Conservation (phyloP, 805 yeast genomes). For the Osmozyma mogii region DNA sequence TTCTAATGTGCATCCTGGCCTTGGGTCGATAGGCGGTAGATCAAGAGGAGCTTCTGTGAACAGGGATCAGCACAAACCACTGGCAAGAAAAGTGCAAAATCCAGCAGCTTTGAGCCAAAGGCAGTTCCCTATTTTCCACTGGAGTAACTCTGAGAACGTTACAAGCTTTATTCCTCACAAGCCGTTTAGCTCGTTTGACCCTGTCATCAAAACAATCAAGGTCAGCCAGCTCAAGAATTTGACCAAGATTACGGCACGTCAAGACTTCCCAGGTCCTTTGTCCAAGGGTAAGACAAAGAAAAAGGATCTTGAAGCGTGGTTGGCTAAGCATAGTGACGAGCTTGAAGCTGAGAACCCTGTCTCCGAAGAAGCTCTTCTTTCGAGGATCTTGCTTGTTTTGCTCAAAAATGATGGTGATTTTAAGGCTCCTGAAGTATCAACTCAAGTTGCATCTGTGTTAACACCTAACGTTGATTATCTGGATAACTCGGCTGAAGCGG, state of each 20-base stretch:
- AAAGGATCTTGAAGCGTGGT: constrained; percentile 65
- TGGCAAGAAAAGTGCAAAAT: constrained; percentile 24
- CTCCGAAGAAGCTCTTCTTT: constrained; percentile 22
- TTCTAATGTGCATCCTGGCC: constrained; percentile 3
- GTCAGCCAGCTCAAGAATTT: constrained; percentile 18
- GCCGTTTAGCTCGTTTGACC: constrained; percentile 13
- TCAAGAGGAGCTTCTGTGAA: constrained; percentile 17
- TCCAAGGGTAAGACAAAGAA: constrained; percentile 46
- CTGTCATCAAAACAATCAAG: constrained; percentile 20
- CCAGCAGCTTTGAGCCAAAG: constrained; percentile 48
- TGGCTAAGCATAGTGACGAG: constrained; percentile 18
- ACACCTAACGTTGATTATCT: constrained; percentile 34
- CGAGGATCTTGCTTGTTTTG: constrained; percentile 22
- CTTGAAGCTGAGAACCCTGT: constrained; percentile 5
- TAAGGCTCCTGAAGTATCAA: constrained; percentile 19
- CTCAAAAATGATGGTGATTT: constrained; percentile 25
- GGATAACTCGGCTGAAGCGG: constrained; percentile 15
- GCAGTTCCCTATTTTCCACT: constrained; percentile 72
- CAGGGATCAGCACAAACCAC: not conserved
- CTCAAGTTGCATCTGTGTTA: constrained; percentile 27
- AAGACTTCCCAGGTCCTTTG: constrained; percentile 63
- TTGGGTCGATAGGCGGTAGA: constrained; percentile 8
- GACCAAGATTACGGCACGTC: constrained; percentile 18
- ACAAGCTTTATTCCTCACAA: constrained; percentile 21
- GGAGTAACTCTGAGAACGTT: constrained; percentile 36